Evolutionary conservation across 331 rosid genomes (phyloP), one percentile per base, ranked within the genome.

Genomic region (Stylosanthes scabra): DNA sequence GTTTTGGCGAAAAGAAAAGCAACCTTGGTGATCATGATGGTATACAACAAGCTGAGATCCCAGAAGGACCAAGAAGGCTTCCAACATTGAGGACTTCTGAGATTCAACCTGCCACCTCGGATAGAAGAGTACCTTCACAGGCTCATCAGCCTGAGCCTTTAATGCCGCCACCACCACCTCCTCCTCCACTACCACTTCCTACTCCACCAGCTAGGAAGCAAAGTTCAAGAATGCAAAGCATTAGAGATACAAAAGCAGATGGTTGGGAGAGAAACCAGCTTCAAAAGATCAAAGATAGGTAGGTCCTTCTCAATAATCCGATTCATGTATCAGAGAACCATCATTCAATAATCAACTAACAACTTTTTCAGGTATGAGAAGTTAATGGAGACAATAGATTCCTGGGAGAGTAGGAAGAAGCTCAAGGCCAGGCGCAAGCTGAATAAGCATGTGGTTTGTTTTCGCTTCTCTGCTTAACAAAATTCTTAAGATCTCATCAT

Each of bases 371-470:
- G 97, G 90, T 79, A 87, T 12, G 89, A 90, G 54, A 84, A 65
- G 66, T 77, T 81, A 68, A 51, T 59, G 1, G 79, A 78, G 70
- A 86, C 75, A 2, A 89, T 94, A 69, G 71, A 44, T n/a, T 37
- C 82, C 20, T 91, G 99, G 97, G 99, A 91, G 81, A 75, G 20
- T 54, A 74, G 86, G 80, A 91, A 86, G 90, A 80, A 54, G 81
- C 67, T 2, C 9, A 91, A 87, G 76, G 88, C 91, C 49, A 87
- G 68, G 62, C 75, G 66, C 14, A 80, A 59, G 60, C 69, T 82
- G 25, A 76, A 84, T 29, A 82, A 42, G 63, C 41, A 40, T 49
- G 11, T 34, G 42, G 52, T 15, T 46, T 70, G 27, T 88, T 81
- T 51, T 13, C 16, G 16, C 44, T 4, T 11, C 57, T n/a, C n/a